These are phyloP conservation scores for Saccharomycopsis sp. DNA, from an alignment of 805 yeast species.

Conservation along the genomic window DNA sequence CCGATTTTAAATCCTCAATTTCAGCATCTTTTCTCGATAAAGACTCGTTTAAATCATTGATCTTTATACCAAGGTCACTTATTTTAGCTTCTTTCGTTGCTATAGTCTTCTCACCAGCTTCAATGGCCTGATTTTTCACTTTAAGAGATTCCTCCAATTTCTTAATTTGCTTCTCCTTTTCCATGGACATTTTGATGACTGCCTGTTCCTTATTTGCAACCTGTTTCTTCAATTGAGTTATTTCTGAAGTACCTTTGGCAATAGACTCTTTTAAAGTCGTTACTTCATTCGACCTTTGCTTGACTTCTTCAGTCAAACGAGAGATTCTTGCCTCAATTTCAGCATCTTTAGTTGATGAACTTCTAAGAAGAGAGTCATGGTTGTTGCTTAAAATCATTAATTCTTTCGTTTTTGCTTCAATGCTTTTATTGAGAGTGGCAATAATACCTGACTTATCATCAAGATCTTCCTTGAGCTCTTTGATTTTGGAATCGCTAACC, in stretches of 20 bases:
- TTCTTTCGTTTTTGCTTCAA: neutral
- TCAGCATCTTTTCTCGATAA: constrained; percentile 10
- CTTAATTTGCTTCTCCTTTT: neutral
- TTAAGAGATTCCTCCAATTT: neutral
- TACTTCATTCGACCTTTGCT: neutral
- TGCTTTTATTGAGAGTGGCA: neutral
- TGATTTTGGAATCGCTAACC: neutral
- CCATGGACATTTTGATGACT: neutral
- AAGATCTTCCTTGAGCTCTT: neutral
- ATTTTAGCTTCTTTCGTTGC: neutral
- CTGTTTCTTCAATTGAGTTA: neutral
- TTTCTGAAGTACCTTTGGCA: neutral
- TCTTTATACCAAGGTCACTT: neutral
- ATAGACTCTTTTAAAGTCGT: neutral
- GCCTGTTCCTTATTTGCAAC: neutral
- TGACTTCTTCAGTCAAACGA: neutral
- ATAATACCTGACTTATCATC: neutral
- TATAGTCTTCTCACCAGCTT: neutral
- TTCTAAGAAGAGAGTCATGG: neutral
- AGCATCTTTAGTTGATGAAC: neutral
- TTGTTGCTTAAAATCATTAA: neutral
- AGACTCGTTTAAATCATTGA: neutral
- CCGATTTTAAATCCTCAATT: constrained; percentile 8
- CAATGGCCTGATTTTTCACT: too few species aligned
- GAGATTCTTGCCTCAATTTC: neutral